Base-by-base conservation (phyloP, 2,329 filamentous ascomycete species). In the Colletotrichum salicis region DNA sequence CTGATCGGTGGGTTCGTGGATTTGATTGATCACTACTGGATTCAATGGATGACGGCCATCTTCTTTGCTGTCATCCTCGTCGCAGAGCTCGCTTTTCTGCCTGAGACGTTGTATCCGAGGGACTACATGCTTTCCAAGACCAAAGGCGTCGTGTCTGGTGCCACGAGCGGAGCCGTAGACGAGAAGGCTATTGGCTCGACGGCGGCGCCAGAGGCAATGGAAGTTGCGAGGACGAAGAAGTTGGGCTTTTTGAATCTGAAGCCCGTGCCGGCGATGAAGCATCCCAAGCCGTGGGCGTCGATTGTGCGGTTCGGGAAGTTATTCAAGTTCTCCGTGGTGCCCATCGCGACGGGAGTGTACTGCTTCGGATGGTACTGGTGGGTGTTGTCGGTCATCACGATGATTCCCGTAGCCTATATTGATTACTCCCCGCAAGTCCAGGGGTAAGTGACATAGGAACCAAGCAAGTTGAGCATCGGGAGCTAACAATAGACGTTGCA, bases 291-390 rank as follows among this genome's bases (percentile, higher is more conserved):
- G 0, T 88, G 82, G 79, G 84, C 84, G 64, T 82, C 86, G 0
- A 61, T 84, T 4, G 71, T 83, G 19, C 82, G 85, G 5, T 88
- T 89, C 74, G 59, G 82, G 51, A 80, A 83, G 68, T 85, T 84
- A 3, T 89, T 85, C 75, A 82, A 81, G 67, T 86, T 84, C 73
- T 80, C 82, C 2, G 82, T 82, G 4, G 82, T 89, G 1, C 79
- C 82, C 0, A 78, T 89, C 10, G 77, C 84, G 3, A 81, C 89
- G 4, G 71, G 85, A 10, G 81, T 82, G 10, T 90, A 87, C 77
- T 85, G 82, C 73, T 89, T 88, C 73, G 76, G 81, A 3, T 88
- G 86, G 84, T 90, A 89, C 76, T 90, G 87, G 86, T 89, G 87
- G 87, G 80, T 88, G 5, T 73, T 88, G 12, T 85, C 84, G 0